Evolutionary conservation across 495 filamentous ascomycete genomes (phyloP).

Genomic region (Choiromyces venosus): DNA sequence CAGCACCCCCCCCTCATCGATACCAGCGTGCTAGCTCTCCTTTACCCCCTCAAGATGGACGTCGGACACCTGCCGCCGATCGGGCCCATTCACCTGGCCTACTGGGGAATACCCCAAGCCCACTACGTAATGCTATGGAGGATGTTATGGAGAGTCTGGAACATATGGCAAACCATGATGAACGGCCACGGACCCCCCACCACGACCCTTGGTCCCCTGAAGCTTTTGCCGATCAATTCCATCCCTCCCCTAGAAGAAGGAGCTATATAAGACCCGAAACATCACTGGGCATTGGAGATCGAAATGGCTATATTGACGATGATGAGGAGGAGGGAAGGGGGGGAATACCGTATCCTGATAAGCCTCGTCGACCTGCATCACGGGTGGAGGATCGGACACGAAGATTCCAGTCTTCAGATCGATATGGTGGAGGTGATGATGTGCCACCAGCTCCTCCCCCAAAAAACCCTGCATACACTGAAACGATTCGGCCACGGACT

Average conservation of each 20-base stretch:
- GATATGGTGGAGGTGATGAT: conserved; percentile 47
- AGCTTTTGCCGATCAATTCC: conserved; percentile 64
- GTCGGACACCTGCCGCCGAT: conserved; percentile 35
- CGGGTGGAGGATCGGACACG: conserved; percentile 78
- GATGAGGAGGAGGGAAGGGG: conserved; percentile 42
- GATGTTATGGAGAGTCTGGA: conserved; percentile 95
- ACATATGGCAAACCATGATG: conserved; percentile 62
- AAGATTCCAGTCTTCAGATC: conserved; percentile 52
- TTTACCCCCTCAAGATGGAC: conserved; percentile 47
- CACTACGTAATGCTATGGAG: conserved; percentile 89
- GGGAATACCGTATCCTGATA: conserved; percentile 35
- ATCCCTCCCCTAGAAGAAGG: conserved; percentile 45
- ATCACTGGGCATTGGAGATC: conserved; percentile 60
- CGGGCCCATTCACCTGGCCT: conserved; percentile 58
- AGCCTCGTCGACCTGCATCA: conserved; percentile 50
- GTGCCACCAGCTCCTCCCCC: conserved; percentile 60
- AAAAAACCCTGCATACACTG: conserved; percentile 47
- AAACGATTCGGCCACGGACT: conserved; percentile 49
- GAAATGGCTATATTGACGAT: conserved; percentile 54
- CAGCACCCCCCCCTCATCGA: conserved; percentile 36
- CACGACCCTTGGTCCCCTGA: conserved; percentile 88
- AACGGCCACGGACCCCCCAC: conserved; percentile 52
- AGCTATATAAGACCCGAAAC: conserved; percentile 58
- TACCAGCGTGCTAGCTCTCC: conserved; percentile 44
- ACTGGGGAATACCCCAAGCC: conserved; percentile 77